Conservation (phyloP, 371 early-diverging fungal genomes). For the Mucor irregularis region DNA sequence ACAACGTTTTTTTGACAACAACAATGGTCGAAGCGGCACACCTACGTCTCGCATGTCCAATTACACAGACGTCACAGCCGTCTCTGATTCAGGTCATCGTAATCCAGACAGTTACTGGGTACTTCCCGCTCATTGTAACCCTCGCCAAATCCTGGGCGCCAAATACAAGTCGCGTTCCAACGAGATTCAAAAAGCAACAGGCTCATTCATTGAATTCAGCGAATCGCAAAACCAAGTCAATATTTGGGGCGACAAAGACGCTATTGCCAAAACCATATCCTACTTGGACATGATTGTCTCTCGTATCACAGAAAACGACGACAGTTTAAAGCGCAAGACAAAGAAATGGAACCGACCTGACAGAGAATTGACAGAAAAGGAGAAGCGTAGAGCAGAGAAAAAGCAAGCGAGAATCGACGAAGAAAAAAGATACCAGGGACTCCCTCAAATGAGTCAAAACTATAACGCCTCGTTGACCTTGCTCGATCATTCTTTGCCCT, state of each 20-base stretch:
- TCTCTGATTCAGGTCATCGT: conserved; percentile 15
- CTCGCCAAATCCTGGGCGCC: conserved; percentile 24
- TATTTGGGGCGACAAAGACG: conserved; percentile 41
- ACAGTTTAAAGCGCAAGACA: conserved; percentile 18
- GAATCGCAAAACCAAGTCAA: conserved; percentile 39
- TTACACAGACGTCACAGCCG: conserved; percentile 2
- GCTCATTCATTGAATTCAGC: conserved; percentile 36
- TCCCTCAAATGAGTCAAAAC: conserved; percentile 23
- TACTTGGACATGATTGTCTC: conserved; percentile 22
- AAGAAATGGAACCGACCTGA: conserved; percentile 48
- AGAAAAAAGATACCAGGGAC: conserved; percentile 33
- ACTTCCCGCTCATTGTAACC: conserved; percentile 29
- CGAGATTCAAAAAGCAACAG: conserved; percentile 28
- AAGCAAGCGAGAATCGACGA: conserved; percentile 21
- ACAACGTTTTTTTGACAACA: background rate
- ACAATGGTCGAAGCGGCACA: background rate
- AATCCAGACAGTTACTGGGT: conserved; percentile 46
- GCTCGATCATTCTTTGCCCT: conserved; percentile 24
- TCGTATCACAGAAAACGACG: conserved; percentile 4
- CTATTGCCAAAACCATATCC: conserved; percentile 25
- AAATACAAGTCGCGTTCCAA: conserved; percentile 13
- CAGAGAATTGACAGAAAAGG: conserved; percentile 39
- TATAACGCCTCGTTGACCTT: conserved; percentile 29
- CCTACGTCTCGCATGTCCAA: background rate
- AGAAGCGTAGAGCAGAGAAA: conserved; percentile 29